Percentiles rank a stretch among this genome's conserved stretches.
These are phyloP conservation scores for Suhomyces kunorum DNA, from an alignment of 1,139 yeast species.

Conservation along the genomic window DNA sequence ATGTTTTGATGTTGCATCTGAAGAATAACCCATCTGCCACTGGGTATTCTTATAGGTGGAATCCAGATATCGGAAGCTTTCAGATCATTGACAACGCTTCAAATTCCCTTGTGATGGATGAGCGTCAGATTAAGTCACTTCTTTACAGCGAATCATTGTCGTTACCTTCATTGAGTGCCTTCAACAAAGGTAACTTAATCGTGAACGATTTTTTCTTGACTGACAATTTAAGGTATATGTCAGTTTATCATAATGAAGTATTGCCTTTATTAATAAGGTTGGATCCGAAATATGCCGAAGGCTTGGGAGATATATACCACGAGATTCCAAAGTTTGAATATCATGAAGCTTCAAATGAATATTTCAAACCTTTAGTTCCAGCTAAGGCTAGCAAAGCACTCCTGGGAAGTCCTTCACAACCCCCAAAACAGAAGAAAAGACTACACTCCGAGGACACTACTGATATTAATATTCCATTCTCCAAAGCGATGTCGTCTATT, in stretches of 20 bases:
- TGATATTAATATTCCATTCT: slow-evolving; percentile 14
- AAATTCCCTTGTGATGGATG: slow-evolving; percentile 32
- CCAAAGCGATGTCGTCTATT: slow-evolving; percentile 14
- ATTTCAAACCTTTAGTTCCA: slow-evolving; percentile 31
- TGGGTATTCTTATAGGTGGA: slow-evolving; percentile 40
- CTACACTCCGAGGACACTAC: slow-evolving; percentile 16
- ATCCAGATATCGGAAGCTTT: slow-evolving; percentile 39
- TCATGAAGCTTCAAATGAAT: slow-evolving; percentile 34
- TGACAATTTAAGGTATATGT: slow-evolving; percentile 39
- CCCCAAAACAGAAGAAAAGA: slow-evolving; percentile 19
- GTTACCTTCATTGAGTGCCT: slow-evolving; percentile 33
- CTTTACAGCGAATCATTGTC: slow-evolving; percentile 37
- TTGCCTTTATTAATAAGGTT: slow-evolving; percentile 34
- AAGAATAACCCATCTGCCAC: slow-evolving; percentile 21
- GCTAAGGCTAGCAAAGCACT: slow-evolving; percentile 20
- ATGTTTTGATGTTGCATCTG: slow-evolving; percentile 35
- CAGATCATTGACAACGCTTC: slow-evolving; percentile 33
- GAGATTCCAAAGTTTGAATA: slow-evolving; percentile 40
- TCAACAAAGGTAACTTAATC: slow-evolving; percentile 38
- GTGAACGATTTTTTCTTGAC: slow-evolving; percentile 43
- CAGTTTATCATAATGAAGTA: slow-evolving; percentile 43
- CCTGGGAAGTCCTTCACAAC: slow-evolving; percentile 7
- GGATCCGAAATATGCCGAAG: slow-evolving; percentile 35
- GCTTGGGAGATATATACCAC: slow-evolving; percentile 32
- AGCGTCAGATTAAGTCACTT: slow-evolving; percentile 34